Evolutionary conservation across 2,329 filamentous ascomycete genomes (phyloP), one percentile per base, ranked within the genome.

Genomic region (Eutypa lata): DNA sequence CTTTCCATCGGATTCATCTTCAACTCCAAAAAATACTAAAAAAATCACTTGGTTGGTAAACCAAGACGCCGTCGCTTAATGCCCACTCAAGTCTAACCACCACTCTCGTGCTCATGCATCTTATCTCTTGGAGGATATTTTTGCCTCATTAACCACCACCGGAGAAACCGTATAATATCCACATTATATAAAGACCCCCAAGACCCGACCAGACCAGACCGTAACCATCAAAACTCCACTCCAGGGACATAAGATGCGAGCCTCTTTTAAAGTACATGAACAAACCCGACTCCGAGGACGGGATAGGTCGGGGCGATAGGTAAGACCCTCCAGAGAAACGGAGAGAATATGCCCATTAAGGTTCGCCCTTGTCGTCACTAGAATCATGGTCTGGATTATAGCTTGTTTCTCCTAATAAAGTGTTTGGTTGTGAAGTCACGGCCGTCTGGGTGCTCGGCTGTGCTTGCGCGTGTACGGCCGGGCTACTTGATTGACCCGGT

Each of bases 341-440:
- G 40, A n/a, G 19, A 43, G 40, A 13, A 24, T 45, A 4, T 19
- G 42, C 42, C 26, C 19, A 49, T 59, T 53, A 66, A 45, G 61
- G 65, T 54, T 58, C 60, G 19, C 60, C 59, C 53, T 68, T 73
- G 22, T 72, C 71, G 48, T n/a, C n/a, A n/a, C 62, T 61, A 33
- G 61, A 65, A 51, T 84, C 79, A 51, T 84, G 75, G 43, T 90
- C 87, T 1, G 86, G 86, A 24, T 84, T 81, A 63, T 89, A 89
- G 62, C 76, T 87, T 33, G 86, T 90, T 69, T 88, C 86, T 21
- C 86, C 87, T 18, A 90, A 69, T 76, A 88, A 78, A 16, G 74
- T 71, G 5, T 76, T 73, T 1, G 77, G 74, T 51, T 79, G 73
- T 38, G 79, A 77, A 28, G 77, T 79, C 81, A 84, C 85, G 35